These are phyloP conservation scores for Lizonia empirigonia DNA, from an alignment of 2,329 filamentous ascomycete genomes.

Conservation along the genomic window DNA sequence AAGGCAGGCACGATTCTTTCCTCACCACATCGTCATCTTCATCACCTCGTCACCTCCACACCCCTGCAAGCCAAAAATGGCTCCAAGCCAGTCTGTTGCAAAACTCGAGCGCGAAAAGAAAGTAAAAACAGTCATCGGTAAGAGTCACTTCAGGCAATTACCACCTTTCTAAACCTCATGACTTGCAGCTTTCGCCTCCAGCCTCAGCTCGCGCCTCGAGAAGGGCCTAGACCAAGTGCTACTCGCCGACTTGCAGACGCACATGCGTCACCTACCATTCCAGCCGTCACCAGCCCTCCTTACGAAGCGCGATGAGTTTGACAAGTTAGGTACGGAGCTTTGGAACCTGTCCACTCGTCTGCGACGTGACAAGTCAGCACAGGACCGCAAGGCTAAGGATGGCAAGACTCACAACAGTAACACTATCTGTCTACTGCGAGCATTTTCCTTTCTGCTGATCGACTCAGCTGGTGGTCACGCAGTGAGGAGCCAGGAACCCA, in stretches of 20 bases:
- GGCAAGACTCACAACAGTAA: slow-evolving; percentile 25
- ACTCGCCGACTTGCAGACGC: slow-evolving; percentile 45
- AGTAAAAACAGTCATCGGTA: slow-evolving; percentile 40
- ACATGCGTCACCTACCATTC: slow-evolving; percentile 51
- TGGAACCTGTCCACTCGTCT: slow-evolving; percentile 71
- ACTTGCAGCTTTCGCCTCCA: slow-evolving; percentile 41
- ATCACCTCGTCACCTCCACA: neutral
- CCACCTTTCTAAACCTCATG: slow-evolving; percentile 12
- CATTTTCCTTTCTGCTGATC: slow-evolving; percentile 71
- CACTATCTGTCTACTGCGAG: slow-evolving; percentile 49
- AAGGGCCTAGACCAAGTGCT: slow-evolving; percentile 26
- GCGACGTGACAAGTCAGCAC: slow-evolving; percentile 27
- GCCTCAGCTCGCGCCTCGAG: slow-evolving; percentile 33
- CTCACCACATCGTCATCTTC: neutral
- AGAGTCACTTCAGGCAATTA: slow-evolving; percentile 9
- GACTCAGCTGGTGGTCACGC: slow-evolving; percentile 50
- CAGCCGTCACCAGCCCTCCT: slow-evolving; percentile 30
- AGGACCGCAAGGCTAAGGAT: slow-evolving; percentile 41
- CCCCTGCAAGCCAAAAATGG: slow-evolving; percentile 26
- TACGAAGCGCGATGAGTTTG: slow-evolving; percentile 57
- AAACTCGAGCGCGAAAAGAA: slow-evolving; percentile 46
- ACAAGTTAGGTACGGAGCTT: slow-evolving; percentile 61
- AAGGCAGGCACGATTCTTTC: slow-evolving; percentile 4
- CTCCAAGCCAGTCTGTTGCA: slow-evolving; percentile 25
- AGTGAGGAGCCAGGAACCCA: slow-evolving; percentile 27